phyloP scores from a whole-genome alignment of 148 eudicot genomes.

The Camellia granthamiana region DNA sequence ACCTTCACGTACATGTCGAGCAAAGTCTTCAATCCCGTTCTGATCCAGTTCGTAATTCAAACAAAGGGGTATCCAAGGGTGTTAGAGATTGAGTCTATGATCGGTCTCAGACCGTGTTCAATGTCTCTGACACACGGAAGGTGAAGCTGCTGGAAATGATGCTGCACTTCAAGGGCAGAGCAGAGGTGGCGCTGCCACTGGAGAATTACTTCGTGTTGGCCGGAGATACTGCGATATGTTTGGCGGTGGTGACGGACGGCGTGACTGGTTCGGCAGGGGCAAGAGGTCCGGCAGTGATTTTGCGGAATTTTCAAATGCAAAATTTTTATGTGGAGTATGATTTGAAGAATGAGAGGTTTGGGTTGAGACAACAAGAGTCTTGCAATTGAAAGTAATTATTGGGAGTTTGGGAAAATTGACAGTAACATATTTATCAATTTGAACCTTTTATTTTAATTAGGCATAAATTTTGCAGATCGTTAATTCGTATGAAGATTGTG shows the following conservation, averaged over 20 bases:
- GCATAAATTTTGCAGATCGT: too few species aligned
- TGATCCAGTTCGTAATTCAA: constrained; percentile 45
- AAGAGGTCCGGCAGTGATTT: constrained; percentile 49
- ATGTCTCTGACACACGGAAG: constrained; percentile 19
- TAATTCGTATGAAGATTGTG: too few species aligned
- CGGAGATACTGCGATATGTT: constrained; percentile 34
- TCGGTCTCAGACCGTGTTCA: constrained; percentile 56
- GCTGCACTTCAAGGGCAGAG: constrained; percentile 64
- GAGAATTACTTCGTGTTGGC: constrained; percentile 46
- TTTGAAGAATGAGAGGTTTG: constrained; percentile 58
- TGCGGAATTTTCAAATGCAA: constrained; percentile 72
- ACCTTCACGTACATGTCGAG: constrained; percentile 61
- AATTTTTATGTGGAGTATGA: constrained; percentile 73
- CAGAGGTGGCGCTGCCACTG: constrained; percentile 43
- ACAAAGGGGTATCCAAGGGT: constrained; percentile 44
- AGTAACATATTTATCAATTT: too few species aligned
- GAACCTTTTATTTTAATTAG: too few species aligned
- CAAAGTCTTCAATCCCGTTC: constrained; percentile 35
- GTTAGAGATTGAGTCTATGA: constrained; percentile 23
- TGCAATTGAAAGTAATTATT: constrained; percentile 12
- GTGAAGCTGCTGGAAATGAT: constrained; percentile 39
- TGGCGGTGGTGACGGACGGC: constrained; percentile 43
- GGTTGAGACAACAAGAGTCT: constrained; percentile 40
- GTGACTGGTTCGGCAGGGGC: constrained; percentile 11
- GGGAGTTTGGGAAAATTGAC: too few species aligned